Percentiles rank a stretch among this genome's conserved stretches.
Evolutionary conservation across 2,329 filamentous ascomycete species (phyloP).

Genomic region (Huntiella decipiens): DNA sequence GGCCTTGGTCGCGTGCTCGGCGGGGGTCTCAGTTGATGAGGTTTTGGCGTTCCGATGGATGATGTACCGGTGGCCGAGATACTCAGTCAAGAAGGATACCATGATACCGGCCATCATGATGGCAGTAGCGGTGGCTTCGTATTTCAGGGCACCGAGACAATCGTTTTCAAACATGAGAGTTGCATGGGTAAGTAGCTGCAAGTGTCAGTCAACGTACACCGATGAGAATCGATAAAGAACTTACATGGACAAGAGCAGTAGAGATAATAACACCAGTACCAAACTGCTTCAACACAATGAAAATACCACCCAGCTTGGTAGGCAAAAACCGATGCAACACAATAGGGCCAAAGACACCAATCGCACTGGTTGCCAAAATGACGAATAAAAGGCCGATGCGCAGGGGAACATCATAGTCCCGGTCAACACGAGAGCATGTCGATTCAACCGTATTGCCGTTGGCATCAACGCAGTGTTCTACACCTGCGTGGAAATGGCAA

Average conservation of each 20-base stretch:
- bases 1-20: constrained; percentile 16
- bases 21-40: constrained; percentile 15
- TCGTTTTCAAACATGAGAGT: constrained; percentile 52
- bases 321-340: constrained; percentile 21
- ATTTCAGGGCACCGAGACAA: constrained; percentile 46
- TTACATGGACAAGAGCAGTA: constrained; percentile 49
- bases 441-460: constrained; percentile 19
- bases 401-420: constrained; percentile 47
- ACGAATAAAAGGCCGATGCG: constrained; percentile 56
- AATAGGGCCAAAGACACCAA: constrained; percentile 25
- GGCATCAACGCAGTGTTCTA: constrained; percentile 42
- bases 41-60: constrained; percentile 17
- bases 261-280: constrained; percentile 55
- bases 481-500: constrained; percentile 58
- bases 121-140: constrained; percentile 50
- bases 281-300: constrained; percentile 52
- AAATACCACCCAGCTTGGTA: constrained; percentile 27
- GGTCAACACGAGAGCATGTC: constrained; percentile 26
- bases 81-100: constrained; percentile 54
- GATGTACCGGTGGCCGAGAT: constrained; percentile 40
- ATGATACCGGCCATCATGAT: constrained; percentile 59
- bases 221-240: constrained; percentile 13
- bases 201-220: constrained; percentile 5
- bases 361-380: constrained; percentile 45
- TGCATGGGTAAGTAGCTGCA: constrained; percentile 54